Evolutionary conservation across 768 basidiomycete genomes (phyloP), one percentile per base, ranked within the genome.

Genomic region (Guyanaporus albipodus): DNA sequence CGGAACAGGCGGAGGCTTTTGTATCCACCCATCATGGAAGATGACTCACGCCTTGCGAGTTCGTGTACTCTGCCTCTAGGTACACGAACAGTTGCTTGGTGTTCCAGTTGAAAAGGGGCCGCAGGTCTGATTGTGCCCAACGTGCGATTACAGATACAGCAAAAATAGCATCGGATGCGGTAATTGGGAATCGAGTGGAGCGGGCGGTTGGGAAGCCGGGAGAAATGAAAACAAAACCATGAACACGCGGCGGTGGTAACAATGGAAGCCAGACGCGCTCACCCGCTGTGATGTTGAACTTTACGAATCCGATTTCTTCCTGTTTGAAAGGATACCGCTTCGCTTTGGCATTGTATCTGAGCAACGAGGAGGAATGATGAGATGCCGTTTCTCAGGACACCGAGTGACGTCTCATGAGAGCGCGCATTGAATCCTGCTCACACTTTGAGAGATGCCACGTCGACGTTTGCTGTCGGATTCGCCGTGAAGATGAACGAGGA

Each of bases 51-150:
- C 88, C 82, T 64, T 85, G 70, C 0, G 74, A 65, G 44, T 83
- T 87, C 27, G 74, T 74, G 61, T 92, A 94, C 63, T 94, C 90
- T 0, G 88, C 92, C 56, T 83, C 79, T 27, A 95, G 76, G 59
- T 89, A 92, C 11, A 94, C 64, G 64, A 95, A 94, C 10, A 95
- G 61, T 61, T 95, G 92, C 67, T 95, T 95, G n/a, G 92, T 94
- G 67, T 95, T 95, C 91, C 91, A 95, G 68, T 93, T 72, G 69
- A 93, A 95, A 24, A 95, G 73, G 11, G 92, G 80, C 8, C 78
- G 72, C 5, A 95, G 72, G 68, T 95, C 92, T 92, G 53, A 38
- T 19, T 28, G 43, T 29, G 23, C 22, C 36, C 42, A 38, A 21
- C 43, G 41, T 34, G 38, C 34, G 38, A 44, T 41, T 11, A 24